These are phyloP conservation scores for Nakaseomyces nivariensis DNA, from an alignment of 1,139 yeast species.

Conservation along the genomic window DNA sequence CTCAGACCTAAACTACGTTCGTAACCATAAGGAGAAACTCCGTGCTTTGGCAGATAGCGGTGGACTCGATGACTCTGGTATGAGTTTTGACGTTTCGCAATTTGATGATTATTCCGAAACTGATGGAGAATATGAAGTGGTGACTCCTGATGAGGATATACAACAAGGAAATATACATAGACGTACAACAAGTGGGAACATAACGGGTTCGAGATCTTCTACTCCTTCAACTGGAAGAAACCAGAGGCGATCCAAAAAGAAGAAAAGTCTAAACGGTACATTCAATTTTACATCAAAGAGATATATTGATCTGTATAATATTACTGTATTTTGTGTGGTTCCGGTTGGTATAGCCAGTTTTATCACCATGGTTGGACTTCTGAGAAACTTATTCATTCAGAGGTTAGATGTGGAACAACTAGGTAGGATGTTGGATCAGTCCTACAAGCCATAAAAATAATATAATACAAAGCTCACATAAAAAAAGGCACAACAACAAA, in stretches of 20 bases:
- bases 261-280: constrained; percentile 3
- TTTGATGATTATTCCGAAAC: background rate
- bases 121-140: background rate
- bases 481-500: background rate
- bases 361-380: constrained; percentile 75
- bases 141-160: background rate
- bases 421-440: constrained; percentile 14
- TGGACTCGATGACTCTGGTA: background rate
- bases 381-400: constrained; percentile 64
- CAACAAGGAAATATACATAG: background rate
- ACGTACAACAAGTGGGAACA: background rate
- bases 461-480: too few relatives aligned
- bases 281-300: constrained; percentile 30
- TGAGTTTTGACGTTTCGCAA: background rate
- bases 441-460: background rate
- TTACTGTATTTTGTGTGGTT: constrained; percentile 91
- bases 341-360: constrained; percentile 95
- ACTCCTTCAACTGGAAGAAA: background rate
- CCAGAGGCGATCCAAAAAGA: background rate
- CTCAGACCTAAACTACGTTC: constrained; percentile 60
- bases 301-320: constrained; percentile 71
- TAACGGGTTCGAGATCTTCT: background rate
- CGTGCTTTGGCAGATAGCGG: constrained; percentile 5
- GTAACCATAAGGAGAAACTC: constrained; percentile 18
- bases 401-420: constrained; percentile 55